A percentile compares a stretch with the other conserved stretches of the same genome.
These are phyloP conservation scores for Brassica incana DNA, from an alignment of 345 rosid species.

Conservation along the genomic window DNA sequence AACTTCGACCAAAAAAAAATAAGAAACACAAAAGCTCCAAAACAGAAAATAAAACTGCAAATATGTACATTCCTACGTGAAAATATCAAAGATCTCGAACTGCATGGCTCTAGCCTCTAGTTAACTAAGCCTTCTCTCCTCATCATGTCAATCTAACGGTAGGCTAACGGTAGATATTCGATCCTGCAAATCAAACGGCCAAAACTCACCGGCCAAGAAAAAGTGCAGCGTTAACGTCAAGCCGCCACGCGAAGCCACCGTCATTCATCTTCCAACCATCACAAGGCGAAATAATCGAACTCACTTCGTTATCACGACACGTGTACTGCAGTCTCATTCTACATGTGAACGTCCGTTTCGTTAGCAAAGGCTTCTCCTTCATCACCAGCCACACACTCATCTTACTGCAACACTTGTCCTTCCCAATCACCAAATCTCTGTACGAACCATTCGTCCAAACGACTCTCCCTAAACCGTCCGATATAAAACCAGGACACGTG, in stretches of 20 bases:
- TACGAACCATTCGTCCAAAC: background rate
- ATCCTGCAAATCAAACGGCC: background rate
- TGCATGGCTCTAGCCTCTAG: background rate
- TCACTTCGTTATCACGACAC: constrained; percentile 38
- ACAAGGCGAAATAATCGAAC: constrained; percentile 62
- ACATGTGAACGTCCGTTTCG: constrained; percentile 57
- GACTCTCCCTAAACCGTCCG: background rate
- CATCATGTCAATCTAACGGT: background rate
- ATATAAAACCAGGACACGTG: background rate
- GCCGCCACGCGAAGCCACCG: constrained; percentile 76
- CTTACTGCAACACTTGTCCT: background rate
- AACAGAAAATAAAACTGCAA: background rate
- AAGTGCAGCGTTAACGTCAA: constrained; percentile 42
- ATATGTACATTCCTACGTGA: background rate
- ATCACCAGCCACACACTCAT: constrained; percentile 62
- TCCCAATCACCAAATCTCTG: background rate
- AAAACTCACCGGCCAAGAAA: constrained; percentile 37
- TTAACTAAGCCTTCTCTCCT: background rate
- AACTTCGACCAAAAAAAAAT: background rate
- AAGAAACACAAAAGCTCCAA: background rate
- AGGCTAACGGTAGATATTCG: background rate
- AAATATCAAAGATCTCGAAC: background rate
- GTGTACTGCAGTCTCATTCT: constrained; percentile 63
- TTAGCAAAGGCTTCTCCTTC: constrained; percentile 45
- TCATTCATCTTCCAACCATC: constrained; percentile 69